Evolutionary conservation across 2,329 filamentous ascomycete species (phyloP), one percentile per base, ranked within the genome.

Genomic region (Kalmusia sp.): DNA sequence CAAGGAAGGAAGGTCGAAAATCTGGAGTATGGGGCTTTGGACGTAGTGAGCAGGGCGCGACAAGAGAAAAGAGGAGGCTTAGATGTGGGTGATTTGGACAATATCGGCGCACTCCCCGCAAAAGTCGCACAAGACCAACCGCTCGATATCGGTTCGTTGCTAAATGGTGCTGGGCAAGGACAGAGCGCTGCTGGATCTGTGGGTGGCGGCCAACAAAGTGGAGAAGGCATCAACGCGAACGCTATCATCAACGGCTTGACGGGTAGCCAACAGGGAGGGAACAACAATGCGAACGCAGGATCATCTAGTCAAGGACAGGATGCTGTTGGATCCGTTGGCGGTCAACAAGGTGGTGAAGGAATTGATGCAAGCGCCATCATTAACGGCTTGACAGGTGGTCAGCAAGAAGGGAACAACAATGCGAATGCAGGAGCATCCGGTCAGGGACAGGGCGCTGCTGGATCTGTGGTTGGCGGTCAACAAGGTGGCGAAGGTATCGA

Each of bases 1-100:
- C 54, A 59, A 25, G 69, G 59, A 43, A 62, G 59, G 41, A 64
- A 63, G 39, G 55, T 68, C 2, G 60, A 68, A 31, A 58, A 71
- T 37, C 55, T 69, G 19, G 38, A 63, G 17, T 63, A 63, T 51
- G 67, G 66, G 8, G 38, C 31, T 1, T 22, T 54, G n/a, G 51
- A 58, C 34, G 51, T 43, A 25, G 52, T 65, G 22, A 63, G 57
- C 24, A 57, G 59, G 52, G 48, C 52, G 33, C 57, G 47, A 37
- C 15, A 39, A 17, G 53, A 63, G 25, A 49, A 34, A 50, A 61
- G 51, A 47, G 53, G 51, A 45, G 59, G 52, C 31, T 31, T 62
- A 33, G 54, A 60, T 15, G 37, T 56, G 31, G 54, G 49, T 17
- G 43, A 50, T 19, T 28, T 55, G 17, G 52, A 54, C 33, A 57